A percentile compares a stretch with the other conserved stretches of the same genome.
Evolutionary conservation across 2,329 filamentous ascomycete genomes (phyloP).

Genomic region (Mycosphaerelloides madeirae): DNA sequence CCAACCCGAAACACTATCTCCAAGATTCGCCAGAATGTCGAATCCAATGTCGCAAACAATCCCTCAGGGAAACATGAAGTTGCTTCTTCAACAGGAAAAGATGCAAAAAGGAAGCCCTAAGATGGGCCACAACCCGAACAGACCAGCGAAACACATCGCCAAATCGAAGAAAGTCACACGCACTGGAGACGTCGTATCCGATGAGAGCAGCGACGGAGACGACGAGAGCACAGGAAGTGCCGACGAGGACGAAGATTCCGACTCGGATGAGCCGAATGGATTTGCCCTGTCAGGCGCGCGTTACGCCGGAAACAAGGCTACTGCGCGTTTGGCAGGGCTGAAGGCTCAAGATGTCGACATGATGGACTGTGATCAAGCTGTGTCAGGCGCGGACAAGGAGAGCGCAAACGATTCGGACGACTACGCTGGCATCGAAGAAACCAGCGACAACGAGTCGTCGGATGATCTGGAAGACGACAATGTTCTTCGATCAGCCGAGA

Average conservation of each 20-base stretch:
- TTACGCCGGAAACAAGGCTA: constrained; percentile 12
- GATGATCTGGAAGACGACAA: constrained; percentile 23
- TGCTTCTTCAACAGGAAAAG: constrained; percentile 15
- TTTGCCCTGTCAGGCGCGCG: constrained; percentile 30
- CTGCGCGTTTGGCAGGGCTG: constrained; percentile 28
- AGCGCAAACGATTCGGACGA: constrained; percentile 25
- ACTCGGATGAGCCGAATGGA: constrained; percentile 24
- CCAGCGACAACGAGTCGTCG: constrained; percentile 28
- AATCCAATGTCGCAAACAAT: constrained; percentile 6
- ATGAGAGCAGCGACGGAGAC: constrained; percentile 22
- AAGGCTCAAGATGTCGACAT: constrained; percentile 6
- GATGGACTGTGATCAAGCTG: constrained; percentile 15
- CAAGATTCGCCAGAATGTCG: constrained; percentile 7
- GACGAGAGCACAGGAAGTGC: constrained; percentile 18
- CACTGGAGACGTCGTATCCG: constrained; percentile 18
- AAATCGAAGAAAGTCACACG: constrained; percentile 9
- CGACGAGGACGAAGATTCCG: constrained; percentile 18
- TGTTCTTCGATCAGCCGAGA: constrained; percentile 23
- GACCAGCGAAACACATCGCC: constrained; percentile 11
- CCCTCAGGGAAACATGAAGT: constrained; percentile 11
- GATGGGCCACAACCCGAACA: constrained; percentile 4
- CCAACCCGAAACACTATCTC: not conserved
- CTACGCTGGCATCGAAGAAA: constrained; percentile 29
- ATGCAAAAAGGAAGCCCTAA: constrained; percentile 13
- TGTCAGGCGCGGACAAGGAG: constrained; percentile 12